These are phyloP conservation scores for Fusarium duplospermum DNA, from an alignment of 2,329 filamentous ascomycete genomes.

Conservation along the genomic window DNA sequence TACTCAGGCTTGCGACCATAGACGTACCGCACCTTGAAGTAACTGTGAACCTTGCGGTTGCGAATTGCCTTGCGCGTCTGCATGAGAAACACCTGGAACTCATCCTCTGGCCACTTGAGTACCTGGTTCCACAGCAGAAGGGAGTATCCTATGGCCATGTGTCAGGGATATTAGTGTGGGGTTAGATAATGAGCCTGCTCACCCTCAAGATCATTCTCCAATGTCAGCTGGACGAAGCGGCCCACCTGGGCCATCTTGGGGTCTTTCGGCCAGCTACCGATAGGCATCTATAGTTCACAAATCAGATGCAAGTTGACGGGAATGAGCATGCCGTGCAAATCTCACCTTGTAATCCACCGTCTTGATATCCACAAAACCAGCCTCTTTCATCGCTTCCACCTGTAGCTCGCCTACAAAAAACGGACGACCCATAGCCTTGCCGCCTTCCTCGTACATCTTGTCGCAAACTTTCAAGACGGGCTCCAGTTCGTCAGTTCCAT, in stretches of 20 bases:
- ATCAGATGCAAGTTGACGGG: fast-evolving
- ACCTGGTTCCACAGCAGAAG: conserved; percentile 21
- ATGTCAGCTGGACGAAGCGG: conserved; percentile 14
- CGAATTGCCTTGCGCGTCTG: conserved; percentile 15
- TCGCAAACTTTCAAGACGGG: conserved; percentile 6
- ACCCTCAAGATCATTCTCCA: conserved; percentile 24
- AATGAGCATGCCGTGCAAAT: fast-evolving
- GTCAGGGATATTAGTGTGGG: not conserved
- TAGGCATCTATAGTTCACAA: not conserved
- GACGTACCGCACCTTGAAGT: conserved; percentile 17
- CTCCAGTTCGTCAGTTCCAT: conserved; percentile 5
- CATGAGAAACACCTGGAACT: conserved; percentile 15
- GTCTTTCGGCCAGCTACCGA: conserved; percentile 17
- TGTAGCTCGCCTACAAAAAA: conserved; percentile 13
- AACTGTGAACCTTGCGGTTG: conserved; percentile 17
- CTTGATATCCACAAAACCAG: conserved; percentile 17
- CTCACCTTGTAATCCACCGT: conserved; percentile 9
- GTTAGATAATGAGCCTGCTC: not conserved
- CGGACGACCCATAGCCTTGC: not conserved
- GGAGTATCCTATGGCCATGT: conserved; percentile 4
- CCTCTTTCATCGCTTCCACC: conserved; percentile 14
- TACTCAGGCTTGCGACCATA: conserved; percentile 11
- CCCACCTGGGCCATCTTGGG: conserved; percentile 11
- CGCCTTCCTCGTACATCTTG: conserved; percentile 13
- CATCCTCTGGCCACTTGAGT: conserved; percentile 15